phyloP scores from a whole-genome alignment of 345 rosid species.

The Pistacia vera region DNA sequence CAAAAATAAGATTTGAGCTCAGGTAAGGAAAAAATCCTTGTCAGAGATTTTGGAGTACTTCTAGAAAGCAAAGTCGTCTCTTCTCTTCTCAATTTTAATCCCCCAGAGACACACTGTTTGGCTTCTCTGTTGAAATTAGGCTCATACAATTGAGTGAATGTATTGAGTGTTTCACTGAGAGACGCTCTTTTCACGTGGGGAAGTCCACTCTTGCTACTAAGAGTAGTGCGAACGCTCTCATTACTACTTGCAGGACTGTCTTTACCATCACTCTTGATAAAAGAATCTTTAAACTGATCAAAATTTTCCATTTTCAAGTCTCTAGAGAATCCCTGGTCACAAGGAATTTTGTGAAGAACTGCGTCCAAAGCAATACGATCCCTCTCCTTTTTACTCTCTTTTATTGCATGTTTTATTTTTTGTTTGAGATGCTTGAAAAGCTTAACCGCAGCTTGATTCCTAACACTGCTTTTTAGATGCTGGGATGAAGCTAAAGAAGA shows the following conservation, averaged over 20 bases:
- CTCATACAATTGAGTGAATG: conserved; percentile 65
- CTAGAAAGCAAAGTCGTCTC: conserved; percentile 27
- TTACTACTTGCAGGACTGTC: conserved; percentile 22
- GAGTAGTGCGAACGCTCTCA: conserved; percentile 14
- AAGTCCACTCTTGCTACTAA: conserved; percentile 10
- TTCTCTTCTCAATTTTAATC: conserved; percentile 28
- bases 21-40: conserved; percentile 67
- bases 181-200: conserved; percentile 53
- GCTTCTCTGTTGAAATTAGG: conserved; percentile 46
- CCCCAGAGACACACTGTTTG: conserved; percentile 37
- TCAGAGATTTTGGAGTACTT: conserved; percentile 36
- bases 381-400: conserved; percentile 62
- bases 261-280: conserved; percentile 13
- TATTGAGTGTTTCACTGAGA: conserved; percentile 56
- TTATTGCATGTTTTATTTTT: conserved; percentile 65
- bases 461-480: conserved; percentile 30
- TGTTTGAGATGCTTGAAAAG: conserved; percentile 69
- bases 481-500: conserved; percentile 37
- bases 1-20: conserved; percentile 43
- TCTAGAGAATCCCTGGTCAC: conserved; percentile 46
- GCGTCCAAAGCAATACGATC: conserved; percentile 80
- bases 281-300: conserved; percentile 32
- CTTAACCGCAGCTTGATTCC: conserved; percentile 47
- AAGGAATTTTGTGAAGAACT: conserved; percentile 78
- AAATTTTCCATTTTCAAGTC: conserved; percentile 49